A percentile compares a stretch with the other conserved stretches of the same genome.
phyloP scores from a whole-genome alignment of 2,329 filamentous ascomycete genomes.

The Clonostachys sp. region DNA sequence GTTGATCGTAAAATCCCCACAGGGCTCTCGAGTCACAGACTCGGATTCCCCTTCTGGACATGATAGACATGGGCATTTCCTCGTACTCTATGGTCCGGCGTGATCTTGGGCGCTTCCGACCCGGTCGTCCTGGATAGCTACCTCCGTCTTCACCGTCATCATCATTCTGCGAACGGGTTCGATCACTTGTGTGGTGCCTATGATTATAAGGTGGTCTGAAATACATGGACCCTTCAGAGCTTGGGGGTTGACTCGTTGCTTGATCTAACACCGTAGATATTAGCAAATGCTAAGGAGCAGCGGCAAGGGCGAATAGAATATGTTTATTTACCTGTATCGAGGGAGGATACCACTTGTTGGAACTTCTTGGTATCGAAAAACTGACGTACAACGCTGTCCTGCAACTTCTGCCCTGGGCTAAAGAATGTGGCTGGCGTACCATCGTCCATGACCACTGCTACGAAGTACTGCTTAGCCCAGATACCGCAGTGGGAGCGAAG shows the following conservation, averaged over 20 bases:
- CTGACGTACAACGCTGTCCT: conserved; percentile 29
- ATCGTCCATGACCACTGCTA: conserved; percentile 44
- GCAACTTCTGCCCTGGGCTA: conserved; percentile 30
- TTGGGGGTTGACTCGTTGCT: too few relatives aligned
- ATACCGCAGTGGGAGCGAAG: conserved; percentile 48
- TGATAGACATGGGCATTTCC: conserved; percentile 29
- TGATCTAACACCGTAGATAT: too few relatives aligned
- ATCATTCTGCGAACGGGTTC: neutral
- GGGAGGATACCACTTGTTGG: conserved; percentile 26
- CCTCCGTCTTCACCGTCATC: neutral
- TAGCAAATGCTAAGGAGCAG: neutral
- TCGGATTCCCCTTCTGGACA: conserved; percentile 37
- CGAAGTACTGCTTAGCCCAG: conserved; percentile 44
- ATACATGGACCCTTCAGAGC: too few relatives aligned
- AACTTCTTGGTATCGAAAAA: conserved; percentile 44
- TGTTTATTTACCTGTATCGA: conserved; percentile 25
- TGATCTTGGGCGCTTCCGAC: conserved; percentile 1
- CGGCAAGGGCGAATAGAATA: neutral
- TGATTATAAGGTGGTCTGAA: too few relatives aligned
- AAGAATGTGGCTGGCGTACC: conserved; percentile 39
- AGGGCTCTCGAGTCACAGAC: conserved; percentile 51
- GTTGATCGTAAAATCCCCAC: conserved; percentile 54
- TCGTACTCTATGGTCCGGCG: conserved; percentile 24
- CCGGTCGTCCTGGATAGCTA: neutral
- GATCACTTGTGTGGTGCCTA: neutral